Evolutionary conservation across 257 asterid species (phyloP).

Genomic region (Lithospermum erythrorhizon): DNA sequence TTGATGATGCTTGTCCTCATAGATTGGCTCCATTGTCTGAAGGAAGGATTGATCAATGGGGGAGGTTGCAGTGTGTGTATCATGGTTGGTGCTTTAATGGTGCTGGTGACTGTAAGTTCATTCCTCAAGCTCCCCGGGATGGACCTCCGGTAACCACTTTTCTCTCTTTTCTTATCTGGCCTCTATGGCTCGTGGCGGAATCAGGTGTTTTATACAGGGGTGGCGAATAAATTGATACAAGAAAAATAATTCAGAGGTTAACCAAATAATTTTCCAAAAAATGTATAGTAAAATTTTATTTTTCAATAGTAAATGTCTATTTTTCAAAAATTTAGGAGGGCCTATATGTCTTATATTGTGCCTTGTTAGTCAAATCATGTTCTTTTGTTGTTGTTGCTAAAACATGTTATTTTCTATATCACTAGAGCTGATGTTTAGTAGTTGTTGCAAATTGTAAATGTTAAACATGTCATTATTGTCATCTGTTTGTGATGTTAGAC

Average conservation of each 20-base stretch:
- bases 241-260: too few relatives aligned
- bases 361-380: neutral
- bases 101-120: slow-evolving; percentile 55
- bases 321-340: too few relatives aligned
- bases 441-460: neutral
- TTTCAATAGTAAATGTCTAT: too few relatives aligned
- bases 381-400: neutral
- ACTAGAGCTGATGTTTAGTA: neutral
- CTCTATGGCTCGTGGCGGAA: too few relatives aligned
- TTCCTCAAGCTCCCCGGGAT: slow-evolving; percentile 64
- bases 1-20: slow-evolving; percentile 68
- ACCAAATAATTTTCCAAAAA: too few relatives aligned
- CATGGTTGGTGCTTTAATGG: slow-evolving; percentile 70
- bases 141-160: slow-evolving; percentile 47
- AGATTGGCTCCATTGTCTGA: slow-evolving; percentile 60
- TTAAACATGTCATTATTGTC: neutral
- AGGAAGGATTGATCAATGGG: slow-evolving; percentile 71
- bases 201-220: too few relatives aligned
- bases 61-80: slow-evolving; percentile 69
- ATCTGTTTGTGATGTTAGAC: neutral
- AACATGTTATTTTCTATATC: neutral
- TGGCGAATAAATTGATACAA: too few relatives aligned
- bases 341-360: neutral
- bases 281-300: too few relatives aligned
- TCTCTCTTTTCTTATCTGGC: neutral